Conservation (phyloP, 2,329 filamentous ascomycete species). For the Dryadomyces quercus-mongolicae region DNA sequence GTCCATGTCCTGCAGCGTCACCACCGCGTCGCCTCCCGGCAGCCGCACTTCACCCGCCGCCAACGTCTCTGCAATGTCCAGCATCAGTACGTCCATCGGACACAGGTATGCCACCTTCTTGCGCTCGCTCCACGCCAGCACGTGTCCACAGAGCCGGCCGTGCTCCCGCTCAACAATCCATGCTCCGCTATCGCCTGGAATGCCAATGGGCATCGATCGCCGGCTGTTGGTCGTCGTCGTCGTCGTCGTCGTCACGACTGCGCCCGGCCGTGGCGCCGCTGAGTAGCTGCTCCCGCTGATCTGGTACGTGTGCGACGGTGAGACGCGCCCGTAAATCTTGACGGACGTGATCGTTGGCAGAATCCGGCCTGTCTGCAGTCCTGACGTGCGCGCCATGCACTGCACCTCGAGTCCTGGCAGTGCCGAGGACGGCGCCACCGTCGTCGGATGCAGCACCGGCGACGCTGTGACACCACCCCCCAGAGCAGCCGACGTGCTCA, state of each 20-base stretch:
- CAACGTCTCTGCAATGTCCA: conserved; percentile 72
- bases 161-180: conserved; percentile 77
- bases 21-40: conserved; percentile 43
- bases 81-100: conserved; percentile 82
- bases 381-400: conserved; percentile 78
- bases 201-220: conserved; percentile 32
- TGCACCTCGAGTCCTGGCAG: conserved; percentile 72
- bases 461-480: not conserved
- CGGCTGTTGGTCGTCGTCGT: not conserved
- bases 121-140: conserved; percentile 74
- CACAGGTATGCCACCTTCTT: conserved; percentile 83
- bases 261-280: too few relatives aligned
- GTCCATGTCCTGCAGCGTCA: conserved; percentile 15
- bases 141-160: conserved; percentile 79
- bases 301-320: conserved; percentile 62
- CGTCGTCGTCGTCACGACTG: too few relatives aligned
- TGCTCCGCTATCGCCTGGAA: conserved; percentile 84
- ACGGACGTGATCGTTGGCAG: conserved; percentile 69
- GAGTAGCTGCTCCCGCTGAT: conserved; percentile 21
- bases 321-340: conserved; percentile 73
- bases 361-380: conserved; percentile 68
- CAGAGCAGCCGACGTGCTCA: conserved; percentile 7
- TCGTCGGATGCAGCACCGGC: conserved; percentile 35
- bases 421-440: conserved; percentile 44
- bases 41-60: conserved; percentile 59